phyloP scores from a whole-genome alignment of 192 early-diverging fungal species.

The Coemansia brasiliensis region DNA sequence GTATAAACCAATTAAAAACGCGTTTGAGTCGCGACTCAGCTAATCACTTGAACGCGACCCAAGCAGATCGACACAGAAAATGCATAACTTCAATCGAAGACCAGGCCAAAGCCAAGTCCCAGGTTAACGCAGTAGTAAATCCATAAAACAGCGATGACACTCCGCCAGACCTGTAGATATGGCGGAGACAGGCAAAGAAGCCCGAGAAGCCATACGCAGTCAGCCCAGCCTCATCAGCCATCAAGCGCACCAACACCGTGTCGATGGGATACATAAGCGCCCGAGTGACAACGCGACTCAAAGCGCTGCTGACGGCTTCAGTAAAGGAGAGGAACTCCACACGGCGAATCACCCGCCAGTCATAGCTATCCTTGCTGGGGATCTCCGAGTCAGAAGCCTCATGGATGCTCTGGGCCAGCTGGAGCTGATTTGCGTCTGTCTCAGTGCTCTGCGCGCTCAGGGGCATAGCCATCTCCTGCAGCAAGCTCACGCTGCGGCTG shows the following conservation, averaged over 20 bases:
- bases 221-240: conserved; percentile 46
- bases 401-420: not conserved
- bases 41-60: not conserved
- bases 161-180: not conserved
- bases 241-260: conserved; percentile 24
- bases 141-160: conserved; percentile 22
- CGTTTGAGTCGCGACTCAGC: conserved; percentile 2
- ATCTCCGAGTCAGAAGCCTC: not conserved
- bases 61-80: conserved; percentile 24
- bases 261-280: conserved; percentile 33
- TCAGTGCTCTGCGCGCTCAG: too few relatives aligned
- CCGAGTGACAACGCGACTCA: conserved; percentile 2
- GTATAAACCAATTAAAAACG: not conserved
- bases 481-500: too few relatives aligned
- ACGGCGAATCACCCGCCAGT: not conserved
- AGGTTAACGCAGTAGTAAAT: conserved; percentile 10
- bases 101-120: conserved; percentile 33
- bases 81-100: conserved; percentile 27
- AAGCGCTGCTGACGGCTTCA: conserved; percentile 8
- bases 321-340: conserved; percentile 23
- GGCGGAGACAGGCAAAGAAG: conserved; percentile 27
- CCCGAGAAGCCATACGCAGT: conserved; percentile 22
- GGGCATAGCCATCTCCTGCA: too few relatives aligned
- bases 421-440: not conserved
- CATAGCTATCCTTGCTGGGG: too few relatives aligned